These are phyloP conservation scores for Tripterygium wilfordii DNA, from an alignment of 177 flowering plant species.

Conservation along the genomic window DNA sequence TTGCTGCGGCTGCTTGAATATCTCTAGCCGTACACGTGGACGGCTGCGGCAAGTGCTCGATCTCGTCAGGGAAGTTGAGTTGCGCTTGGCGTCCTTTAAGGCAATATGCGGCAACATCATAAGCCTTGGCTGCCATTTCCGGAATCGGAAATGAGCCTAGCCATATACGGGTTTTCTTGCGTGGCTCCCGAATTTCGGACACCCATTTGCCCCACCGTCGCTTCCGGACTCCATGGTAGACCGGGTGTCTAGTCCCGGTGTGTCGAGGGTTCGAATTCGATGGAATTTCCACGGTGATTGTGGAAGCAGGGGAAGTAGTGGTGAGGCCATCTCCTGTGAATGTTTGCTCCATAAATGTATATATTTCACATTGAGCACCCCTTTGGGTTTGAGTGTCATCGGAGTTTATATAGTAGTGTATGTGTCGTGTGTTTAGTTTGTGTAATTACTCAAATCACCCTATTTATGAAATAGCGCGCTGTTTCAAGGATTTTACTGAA, in stretches of 20 bases:
- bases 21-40: conserved; percentile 43
- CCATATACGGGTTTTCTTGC: conserved; percentile 70
- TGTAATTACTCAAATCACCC: no score
- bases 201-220: conserved; percentile 83
- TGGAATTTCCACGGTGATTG: not conserved
- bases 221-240: conserved; percentile 57
- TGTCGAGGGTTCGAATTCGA: not conserved
- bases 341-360: no score
- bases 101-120: conserved; percentile 63
- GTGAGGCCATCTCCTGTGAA: conserved; percentile 9
- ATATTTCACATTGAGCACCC: no score
- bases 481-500: no score
- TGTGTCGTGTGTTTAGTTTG: no score
- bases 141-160: conserved; percentile 65
- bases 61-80: conserved; percentile 66
- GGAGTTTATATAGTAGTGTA: no score
- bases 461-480: no score
- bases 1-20: conserved; percentile 61
- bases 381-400: no score
- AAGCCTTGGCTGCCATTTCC: conserved; percentile 75
- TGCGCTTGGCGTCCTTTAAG: conserved; percentile 51
- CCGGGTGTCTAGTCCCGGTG: conserved; percentile 44
- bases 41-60: conserved; percentile 46
- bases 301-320: not conserved
- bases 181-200: conserved; percentile 70